These are phyloP conservation scores for Erucastrum elatum DNA, from an alignment of 345 rosid species.

Conservation along the genomic window DNA sequence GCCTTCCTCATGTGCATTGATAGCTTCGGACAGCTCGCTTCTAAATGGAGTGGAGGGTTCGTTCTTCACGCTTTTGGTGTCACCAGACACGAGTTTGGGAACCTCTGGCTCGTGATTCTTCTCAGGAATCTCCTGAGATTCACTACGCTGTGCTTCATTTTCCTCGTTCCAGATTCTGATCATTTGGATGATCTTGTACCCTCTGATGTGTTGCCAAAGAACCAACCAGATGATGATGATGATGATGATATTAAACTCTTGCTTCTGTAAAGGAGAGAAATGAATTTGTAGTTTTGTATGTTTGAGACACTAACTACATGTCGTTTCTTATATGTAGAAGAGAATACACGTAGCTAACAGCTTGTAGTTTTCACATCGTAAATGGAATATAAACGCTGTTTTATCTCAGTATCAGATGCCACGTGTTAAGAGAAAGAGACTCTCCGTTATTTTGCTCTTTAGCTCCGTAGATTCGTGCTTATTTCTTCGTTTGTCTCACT, in stretches of 20 bases:
- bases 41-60: constrained; percentile 72
- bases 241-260: neutral
- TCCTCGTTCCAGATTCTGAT: constrained; percentile 63
- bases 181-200: constrained; percentile 52
- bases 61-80: constrained; percentile 58
- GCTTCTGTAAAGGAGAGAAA: neutral
- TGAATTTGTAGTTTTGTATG: neutral
- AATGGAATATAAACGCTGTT: neutral
- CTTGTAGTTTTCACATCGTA: neutral
- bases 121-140: constrained; percentile 60
- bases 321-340: neutral
- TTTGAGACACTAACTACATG: neutral
- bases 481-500: neutral
- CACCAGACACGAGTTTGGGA: constrained; percentile 59
- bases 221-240: neutral
- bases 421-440: neutral
- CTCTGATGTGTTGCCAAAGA: constrained; percentile 17
- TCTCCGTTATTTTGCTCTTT: neutral
- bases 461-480: neutral
- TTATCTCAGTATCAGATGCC: neutral
- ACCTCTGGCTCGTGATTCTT: constrained; percentile 64
- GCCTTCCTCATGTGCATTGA: constrained; percentile 82
- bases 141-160: constrained; percentile 58
- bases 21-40: constrained; percentile 62
- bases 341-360: neutral